phyloP scores from a whole-genome alignment of 352 stramenopile genomes.

The Phytophthora meadii region DNA sequence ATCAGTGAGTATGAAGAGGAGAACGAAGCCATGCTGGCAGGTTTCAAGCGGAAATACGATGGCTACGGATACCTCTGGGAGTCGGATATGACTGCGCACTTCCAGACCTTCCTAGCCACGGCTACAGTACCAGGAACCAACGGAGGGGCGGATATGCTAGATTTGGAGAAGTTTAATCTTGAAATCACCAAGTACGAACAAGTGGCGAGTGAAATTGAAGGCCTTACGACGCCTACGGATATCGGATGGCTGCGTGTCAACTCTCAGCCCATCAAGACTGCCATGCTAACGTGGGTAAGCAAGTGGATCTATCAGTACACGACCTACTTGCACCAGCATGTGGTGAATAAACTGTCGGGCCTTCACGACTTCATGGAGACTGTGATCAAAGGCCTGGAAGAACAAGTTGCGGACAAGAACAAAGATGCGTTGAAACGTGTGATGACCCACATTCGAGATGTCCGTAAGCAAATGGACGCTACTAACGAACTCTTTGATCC shows the following conservation, averaged over 20 bases:
- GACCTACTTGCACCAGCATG: constrained; percentile 92
- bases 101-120: constrained; percentile 92
- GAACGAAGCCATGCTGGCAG: constrained; percentile 93
- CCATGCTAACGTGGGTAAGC: constrained; percentile 95
- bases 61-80: constrained; percentile 97
- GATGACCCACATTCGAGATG: constrained; percentile 96
- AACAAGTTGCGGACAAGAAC: constrained; percentile 92
- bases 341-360: constrained; percentile 88
- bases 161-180: constrained; percentile 95
- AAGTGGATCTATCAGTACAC: constrained; percentile 98
- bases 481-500: constrained; percentile 96
- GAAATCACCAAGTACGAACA: constrained; percentile 97
- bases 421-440: constrained; percentile 97
- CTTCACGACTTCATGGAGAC: constrained; percentile 95
- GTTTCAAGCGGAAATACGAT: constrained; percentile 96
- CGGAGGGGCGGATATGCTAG: constrained; percentile 86
- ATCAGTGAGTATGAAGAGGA: constrained; percentile 94
- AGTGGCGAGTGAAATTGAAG: constrained; percentile 92
- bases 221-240: constrained; percentile 90
- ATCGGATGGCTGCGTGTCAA: constrained; percentile 98
- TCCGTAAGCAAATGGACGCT: constrained; percentile 93
- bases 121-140: constrained; percentile 70
- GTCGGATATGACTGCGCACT: constrained; percentile 92
- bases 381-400: constrained; percentile 90
- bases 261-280: constrained; percentile 96